Percentiles rank a stretch among this genome's conserved stretches.
Evolutionary conservation across 306 rosid species (phyloP).

Genomic region (Inga oerstediana): DNA sequence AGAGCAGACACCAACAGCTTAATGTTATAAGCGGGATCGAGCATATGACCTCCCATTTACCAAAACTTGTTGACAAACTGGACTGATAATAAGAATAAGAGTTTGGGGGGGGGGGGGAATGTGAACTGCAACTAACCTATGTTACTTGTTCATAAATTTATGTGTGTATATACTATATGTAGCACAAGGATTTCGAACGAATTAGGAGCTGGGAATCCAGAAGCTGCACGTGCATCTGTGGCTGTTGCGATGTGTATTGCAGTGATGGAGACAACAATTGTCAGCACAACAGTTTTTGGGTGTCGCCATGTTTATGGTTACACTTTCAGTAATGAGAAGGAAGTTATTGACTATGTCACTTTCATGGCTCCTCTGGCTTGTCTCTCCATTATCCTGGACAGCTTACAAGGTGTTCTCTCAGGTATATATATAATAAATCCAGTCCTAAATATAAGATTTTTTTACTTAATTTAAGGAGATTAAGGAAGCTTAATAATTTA

Average conservation of each 20-base stretch:
- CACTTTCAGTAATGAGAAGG: conserved; percentile 51
- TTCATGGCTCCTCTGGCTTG: conserved; percentile 52
- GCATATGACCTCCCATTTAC: accelerated
- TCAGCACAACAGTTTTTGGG: conserved; percentile 35
- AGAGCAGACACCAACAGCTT: too few relatives aligned
- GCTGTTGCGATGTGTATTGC: conserved; percentile 36
- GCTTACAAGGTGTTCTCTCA: conserved; percentile 47
- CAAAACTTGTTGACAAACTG: too few relatives aligned
- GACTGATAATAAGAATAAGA: too few relatives aligned
- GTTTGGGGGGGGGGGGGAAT: too few relatives aligned
- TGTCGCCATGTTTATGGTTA: conserved; percentile 47
- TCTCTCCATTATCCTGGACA: conserved; percentile 40
- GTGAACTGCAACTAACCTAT: not conserved
- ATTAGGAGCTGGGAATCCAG: conserved; percentile 57
- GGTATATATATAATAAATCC: conserved; percentile 25
- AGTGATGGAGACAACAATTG: conserved; percentile 33
- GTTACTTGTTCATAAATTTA: not conserved
- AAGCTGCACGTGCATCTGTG: conserved; percentile 47
- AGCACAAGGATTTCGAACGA: conserved; percentile 41
- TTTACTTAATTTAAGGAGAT: too few relatives aligned
- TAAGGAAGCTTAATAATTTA: too few relatives aligned
- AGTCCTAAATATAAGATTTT: too few relatives aligned
- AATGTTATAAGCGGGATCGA: too few relatives aligned
- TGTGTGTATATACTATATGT: not conserved
- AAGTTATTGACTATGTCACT: conserved; percentile 54